Base-by-base conservation (phyloP, 805 yeast genomes). In the Pichia exigua region DNA sequence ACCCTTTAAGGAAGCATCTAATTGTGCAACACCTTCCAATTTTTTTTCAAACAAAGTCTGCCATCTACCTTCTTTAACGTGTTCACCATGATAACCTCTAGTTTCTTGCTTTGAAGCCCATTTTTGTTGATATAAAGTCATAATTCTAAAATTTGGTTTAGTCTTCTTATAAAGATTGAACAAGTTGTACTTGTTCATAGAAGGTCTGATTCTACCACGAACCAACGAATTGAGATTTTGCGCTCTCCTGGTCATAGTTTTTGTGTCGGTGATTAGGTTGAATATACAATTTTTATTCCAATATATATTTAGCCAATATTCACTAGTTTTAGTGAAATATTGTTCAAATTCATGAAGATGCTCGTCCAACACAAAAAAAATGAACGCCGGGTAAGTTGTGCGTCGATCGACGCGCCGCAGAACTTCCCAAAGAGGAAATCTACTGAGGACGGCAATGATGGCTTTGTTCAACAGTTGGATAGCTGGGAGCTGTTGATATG, bases 81-180 rank as follows among this genome's bases (percentile, higher is more conserved):
- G 88, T 63, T 94, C 98, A 60, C 99, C 99, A 66, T 92, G 99
- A 67, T 92, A 92, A 1, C 92, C 85, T 70, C 99, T 81, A 9
- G 97, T 84, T 65, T 91, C 97, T 65, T 82, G 85, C 68, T 94
- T 92, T 48, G 97, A 84, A 8, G 76, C 71, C 92, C 96, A 94
- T 70, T 90, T 89, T 68, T 92, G 96, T 69, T 88, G 96, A 70
- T 76, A 94, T 53, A 88, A 73, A n/a, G 95, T 81, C 68, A 79
- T 78, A 4, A 81, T 75, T 55, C 74, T 72, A 64, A 78, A 78
- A 50, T 67, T 72, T 26, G 68, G 66, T 54, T 74, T 75, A 45
- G 81, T 75, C 67, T 85, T 87, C 74, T 90, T 85, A 75, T 85
- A 82, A 61, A 90, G 65, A 63, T 94, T 94, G 79, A 88, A 94